Evolutionary conservation across 164 flowering plant species (phyloP).

Genomic region (Tinospora cordifolia): DNA sequence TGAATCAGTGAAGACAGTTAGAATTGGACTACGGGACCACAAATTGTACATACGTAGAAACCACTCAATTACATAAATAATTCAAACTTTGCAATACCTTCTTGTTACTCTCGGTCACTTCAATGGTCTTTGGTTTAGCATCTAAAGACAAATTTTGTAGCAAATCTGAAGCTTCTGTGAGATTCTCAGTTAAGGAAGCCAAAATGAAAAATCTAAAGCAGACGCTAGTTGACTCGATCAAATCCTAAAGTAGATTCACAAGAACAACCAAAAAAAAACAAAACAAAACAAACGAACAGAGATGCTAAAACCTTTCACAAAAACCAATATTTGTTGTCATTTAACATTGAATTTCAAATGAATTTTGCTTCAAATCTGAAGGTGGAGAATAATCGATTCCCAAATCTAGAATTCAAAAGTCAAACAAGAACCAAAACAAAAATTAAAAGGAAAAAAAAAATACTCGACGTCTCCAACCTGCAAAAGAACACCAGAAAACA

Average conservation of each 20-base stretch:
- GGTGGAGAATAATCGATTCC: neutral
- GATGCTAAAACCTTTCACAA: no score
- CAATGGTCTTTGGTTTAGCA: slow-evolving; percentile 41
- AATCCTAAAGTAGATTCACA: neutral
- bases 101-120: slow-evolving; percentile 46
- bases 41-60: neutral
- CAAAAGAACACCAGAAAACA: no score
- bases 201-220: neutral
- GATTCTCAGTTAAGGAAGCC: slow-evolving; percentile 28
- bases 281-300: no score
- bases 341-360: no score
- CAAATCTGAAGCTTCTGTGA: slow-evolving; percentile 57
- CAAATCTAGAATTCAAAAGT: neutral
- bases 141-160: slow-evolving; percentile 58
- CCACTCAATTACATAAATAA: neutral
- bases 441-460: neutral
- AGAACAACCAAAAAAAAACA: no score
- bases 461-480: no score
- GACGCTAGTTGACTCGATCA: neutral
- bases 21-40: neutral
- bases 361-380: neutral
- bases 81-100: slow-evolving; percentile 31
- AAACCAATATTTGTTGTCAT: no score
- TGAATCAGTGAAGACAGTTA: slow-evolving; percentile 31
- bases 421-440: neutral